Percentiles rank a stretch among this genome's conserved stretches.
Conservation (phyloP, 129 eudicot species). For the Apium graveolens region DNA sequence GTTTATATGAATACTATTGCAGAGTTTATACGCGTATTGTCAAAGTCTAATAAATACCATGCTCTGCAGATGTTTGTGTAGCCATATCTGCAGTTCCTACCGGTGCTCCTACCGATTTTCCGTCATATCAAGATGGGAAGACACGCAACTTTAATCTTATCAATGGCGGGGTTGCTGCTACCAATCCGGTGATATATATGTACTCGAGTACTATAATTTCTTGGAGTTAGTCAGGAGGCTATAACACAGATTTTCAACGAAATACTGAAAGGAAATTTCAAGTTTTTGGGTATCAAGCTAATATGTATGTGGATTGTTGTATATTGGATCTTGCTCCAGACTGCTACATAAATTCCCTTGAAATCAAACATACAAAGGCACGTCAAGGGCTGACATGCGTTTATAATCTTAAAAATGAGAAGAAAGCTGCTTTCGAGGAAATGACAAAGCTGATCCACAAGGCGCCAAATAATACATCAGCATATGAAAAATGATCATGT, state of each 20-base stretch:
- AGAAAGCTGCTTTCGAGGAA: constrained; percentile 74
- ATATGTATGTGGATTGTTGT: constrained; percentile 73
- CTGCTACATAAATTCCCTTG: constrained; percentile 70
- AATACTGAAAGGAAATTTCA: too few species aligned
- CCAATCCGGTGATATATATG: constrained; percentile 31
- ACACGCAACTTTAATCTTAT: constrained; percentile 27
- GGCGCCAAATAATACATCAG: constrained; percentile 73
- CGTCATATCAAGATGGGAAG: constrained; percentile 25
- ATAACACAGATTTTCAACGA: too few species aligned
- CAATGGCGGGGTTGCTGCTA: constrained; percentile 50
- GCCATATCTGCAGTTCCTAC: constrained; percentile 43
- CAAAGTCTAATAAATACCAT: too few species aligned
- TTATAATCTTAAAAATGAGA: constrained; percentile 49
- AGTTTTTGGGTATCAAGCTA: too few species aligned
- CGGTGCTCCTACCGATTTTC: constrained; percentile 33
- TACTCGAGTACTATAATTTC: too few species aligned
- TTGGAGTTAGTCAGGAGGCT: too few species aligned
- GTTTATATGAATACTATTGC: too few species aligned
- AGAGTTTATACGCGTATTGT: too few species aligned
- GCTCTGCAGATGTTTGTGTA: constrained; percentile 34
- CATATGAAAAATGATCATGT: constrained; percentile 83
- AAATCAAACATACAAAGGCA: constrained; percentile 84
- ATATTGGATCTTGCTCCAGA: constrained; percentile 75
- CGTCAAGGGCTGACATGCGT: constrained; percentile 90
- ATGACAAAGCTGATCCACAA: constrained; percentile 79